Evolutionary conservation across 2,329 filamentous ascomycete genomes (phyloP).

Genomic region (Thelonectria blattea): DNA sequence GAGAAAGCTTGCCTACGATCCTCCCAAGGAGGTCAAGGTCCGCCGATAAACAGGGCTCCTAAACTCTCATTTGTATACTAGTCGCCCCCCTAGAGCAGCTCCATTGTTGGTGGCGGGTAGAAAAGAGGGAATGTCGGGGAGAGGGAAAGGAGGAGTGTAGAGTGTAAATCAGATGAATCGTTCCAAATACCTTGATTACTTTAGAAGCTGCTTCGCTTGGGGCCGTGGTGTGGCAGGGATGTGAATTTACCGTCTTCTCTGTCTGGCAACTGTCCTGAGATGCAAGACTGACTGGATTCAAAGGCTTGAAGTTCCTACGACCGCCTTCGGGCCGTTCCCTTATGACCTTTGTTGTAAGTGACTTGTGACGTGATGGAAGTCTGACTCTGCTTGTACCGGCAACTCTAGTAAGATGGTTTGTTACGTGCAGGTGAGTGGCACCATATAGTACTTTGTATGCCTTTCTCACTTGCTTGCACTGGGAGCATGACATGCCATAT

Average conservation of each 20-base stretch:
- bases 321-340: no score
- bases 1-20: constrained; percentile 88
- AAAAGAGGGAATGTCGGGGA: constrained; percentile 42
- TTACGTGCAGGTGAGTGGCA: no score
- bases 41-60: constrained; percentile 52
- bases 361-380: no score
- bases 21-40: constrained; percentile 64
- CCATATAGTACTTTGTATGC: no score
- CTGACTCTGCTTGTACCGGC: no score
- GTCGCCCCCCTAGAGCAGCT: constrained; percentile 50
- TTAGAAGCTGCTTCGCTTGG: constrained; percentile 14
- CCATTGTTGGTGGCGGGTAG: constrained; percentile 52
- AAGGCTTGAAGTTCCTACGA: no score
- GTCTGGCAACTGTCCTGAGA: no score
- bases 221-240: not conserved
- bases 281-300: no score
- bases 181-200: constrained; percentile 47
- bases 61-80: constrained; percentile 50
- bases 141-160: constrained; percentile 46
- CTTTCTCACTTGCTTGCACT: no score
- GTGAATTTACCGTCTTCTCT: not conserved
- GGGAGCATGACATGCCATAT: no score
- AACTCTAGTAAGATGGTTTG: no score
- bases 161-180: constrained; percentile 59
- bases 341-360: no score